These are phyloP conservation scores for Diaporthe citrichinensis DNA, from an alignment of 2,329 filamentous ascomycete genomes.

Conservation along the genomic window DNA sequence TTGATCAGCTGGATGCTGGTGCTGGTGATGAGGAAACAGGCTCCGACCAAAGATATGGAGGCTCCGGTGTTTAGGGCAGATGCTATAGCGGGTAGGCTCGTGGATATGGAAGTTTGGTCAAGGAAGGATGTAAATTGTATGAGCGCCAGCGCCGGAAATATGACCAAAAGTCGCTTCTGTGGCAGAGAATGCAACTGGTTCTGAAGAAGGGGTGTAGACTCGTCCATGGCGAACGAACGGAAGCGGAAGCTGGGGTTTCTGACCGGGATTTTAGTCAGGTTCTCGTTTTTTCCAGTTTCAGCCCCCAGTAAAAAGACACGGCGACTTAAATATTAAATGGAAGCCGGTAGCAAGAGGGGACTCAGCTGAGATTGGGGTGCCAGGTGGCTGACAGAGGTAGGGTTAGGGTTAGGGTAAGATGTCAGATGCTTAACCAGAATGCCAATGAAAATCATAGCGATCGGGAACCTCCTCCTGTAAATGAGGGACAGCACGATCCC, in stretches of 20 bases:
- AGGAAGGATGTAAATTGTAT: not conserved
- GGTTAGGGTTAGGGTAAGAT: not conserved
- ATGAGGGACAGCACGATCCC: too few relatives aligned
- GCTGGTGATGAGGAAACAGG: not conserved
- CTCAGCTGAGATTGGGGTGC: not conserved
- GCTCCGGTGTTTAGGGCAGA: not conserved
- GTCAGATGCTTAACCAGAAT: too few relatives aligned
- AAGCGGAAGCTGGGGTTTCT: not conserved
- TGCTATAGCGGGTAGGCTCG: not conserved
- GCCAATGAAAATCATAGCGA: too few relatives aligned
- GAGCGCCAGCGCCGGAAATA: not conserved
- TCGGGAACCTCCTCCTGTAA: too few relatives aligned
- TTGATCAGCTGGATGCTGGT: conserved; percentile 2
- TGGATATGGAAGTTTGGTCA: not conserved
- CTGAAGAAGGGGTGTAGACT: not conserved
- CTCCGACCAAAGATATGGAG: not conserved
- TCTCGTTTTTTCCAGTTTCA: not conserved
- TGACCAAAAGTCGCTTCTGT: not conserved
- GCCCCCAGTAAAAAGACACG: not conserved
- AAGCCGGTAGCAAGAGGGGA: not conserved
- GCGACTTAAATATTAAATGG: not conserved
- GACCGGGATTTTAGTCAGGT: not conserved
- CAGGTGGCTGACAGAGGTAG: fast-evolving
- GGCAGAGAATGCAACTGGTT: not conserved
- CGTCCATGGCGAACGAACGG: not conserved